phyloP scores from a whole-genome alignment of 148 eudicot species.

The Vaccinium macrocarpon region DNA sequence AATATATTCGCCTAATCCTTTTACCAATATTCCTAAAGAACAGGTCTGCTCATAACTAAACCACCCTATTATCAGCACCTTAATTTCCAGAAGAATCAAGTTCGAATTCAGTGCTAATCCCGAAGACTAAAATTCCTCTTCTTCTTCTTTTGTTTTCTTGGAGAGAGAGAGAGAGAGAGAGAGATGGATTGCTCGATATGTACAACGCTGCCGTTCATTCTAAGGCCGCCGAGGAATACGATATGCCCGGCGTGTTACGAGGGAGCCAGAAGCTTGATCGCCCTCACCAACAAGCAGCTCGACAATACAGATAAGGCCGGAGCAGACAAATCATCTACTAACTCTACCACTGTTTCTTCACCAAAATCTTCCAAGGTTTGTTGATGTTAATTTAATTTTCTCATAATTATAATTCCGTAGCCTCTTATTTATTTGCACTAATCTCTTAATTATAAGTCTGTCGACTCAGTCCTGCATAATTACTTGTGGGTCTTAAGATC shows the following conservation, averaged over 20 bases:
- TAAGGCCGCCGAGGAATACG: constrained; percentile 82
- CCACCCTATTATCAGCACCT: not conserved
- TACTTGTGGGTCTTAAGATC: not conserved
- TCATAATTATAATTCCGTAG: not conserved
- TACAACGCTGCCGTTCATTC: constrained; percentile 63
- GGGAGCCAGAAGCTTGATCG: constrained; percentile 15
- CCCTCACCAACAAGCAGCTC: not conserved
- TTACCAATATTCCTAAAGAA: not conserved
- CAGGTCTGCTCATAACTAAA: not conserved
- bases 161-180: constrained; percentile 2
- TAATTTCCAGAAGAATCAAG: not conserved
- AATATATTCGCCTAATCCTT: not conserved
- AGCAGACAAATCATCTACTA: not conserved
- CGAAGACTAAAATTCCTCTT: not conserved
- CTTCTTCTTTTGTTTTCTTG: not conserved
- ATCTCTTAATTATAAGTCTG: no score
- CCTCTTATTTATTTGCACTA: not conserved
- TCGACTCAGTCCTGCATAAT: no score
- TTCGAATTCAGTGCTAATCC: not conserved
- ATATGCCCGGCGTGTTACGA: constrained; percentile 81
- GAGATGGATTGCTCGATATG: constrained; percentile 85
- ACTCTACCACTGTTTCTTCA: not conserved
- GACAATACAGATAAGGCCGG: not conserved
- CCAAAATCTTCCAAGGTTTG: constrained; percentile 2
- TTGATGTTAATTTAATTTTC: not conserved